Percentiles rank a stretch among this genome's conserved stretches.
Evolutionary conservation across 495 filamentous ascomycete genomes (phyloP).

Genomic region (Penicillium herquei): DNA sequence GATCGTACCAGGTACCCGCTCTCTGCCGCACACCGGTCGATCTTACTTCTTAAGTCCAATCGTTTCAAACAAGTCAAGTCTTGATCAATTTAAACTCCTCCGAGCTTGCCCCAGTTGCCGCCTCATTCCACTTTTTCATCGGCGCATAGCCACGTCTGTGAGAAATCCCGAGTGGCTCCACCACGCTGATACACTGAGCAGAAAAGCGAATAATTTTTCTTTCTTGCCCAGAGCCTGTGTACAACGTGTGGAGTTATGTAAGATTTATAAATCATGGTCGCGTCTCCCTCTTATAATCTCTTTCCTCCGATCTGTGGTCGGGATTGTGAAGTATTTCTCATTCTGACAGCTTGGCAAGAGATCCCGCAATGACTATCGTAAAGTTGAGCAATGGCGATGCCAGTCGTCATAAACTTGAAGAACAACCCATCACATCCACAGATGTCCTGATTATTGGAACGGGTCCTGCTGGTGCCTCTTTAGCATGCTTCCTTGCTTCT

Average conservation of each 20-base stretch:
- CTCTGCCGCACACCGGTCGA: slow-evolving; percentile 2
- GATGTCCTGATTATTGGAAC: slow-evolving; percentile 55
- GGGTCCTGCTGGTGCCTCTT: slow-evolving; percentile 53
- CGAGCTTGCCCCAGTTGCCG: neutral
- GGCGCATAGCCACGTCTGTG: neutral
- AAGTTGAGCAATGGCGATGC: slow-evolving; percentile 7
- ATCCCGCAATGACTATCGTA: slow-evolving; percentile 8
- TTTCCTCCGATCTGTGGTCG: neutral
- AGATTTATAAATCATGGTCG: neutral
- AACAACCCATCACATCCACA: slow-evolving; percentile 18
- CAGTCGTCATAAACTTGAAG: neutral
- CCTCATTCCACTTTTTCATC: neutral
- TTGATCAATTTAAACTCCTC: slow-evolving; percentile 8
- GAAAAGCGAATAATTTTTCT: neutral
- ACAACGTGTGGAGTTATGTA: neutral
- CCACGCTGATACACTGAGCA: too few relatives aligned
- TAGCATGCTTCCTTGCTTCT: slow-evolving; percentile 54
- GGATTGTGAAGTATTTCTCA: neutral
- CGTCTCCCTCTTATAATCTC: neutral
- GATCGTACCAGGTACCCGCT: slow-evolving; percentile 3
- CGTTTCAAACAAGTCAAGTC: neutral
- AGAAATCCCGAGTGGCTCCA: too few relatives aligned
- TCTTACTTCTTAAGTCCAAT: slow-evolving; percentile 1
- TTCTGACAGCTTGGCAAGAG: neutral
- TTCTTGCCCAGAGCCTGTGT: neutral